phyloP scores from a whole-genome alignment of 23 red algal genomes.

The Gracilaria vermiculophylla region DNA sequence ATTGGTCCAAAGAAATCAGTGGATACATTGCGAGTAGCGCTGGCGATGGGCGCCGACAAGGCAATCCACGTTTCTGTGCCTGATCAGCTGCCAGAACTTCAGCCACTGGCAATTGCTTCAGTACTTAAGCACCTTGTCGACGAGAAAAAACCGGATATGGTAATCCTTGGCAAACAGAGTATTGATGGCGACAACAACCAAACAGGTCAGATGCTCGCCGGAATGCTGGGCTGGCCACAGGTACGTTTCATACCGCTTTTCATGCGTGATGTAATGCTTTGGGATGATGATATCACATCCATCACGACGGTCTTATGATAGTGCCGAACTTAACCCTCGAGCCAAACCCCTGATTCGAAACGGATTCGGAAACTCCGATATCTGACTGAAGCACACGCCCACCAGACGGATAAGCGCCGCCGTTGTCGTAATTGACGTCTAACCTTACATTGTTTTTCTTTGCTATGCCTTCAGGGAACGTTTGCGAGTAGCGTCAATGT shows the following conservation, averaged over 20 bases:
- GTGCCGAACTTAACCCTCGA: slow-evolving; percentile 77
- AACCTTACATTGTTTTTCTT: background rate
- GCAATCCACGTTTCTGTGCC: slow-evolving; percentile 75
- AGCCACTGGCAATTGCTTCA: slow-evolving; percentile 69
- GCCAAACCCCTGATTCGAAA: slow-evolving; percentile 67
- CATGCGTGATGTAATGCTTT: background rate
- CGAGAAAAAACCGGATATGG: slow-evolving; percentile 39
- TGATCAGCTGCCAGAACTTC: slow-evolving; percentile 18
- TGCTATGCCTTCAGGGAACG: slow-evolving; percentile 63
- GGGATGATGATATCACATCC: slow-evolving; percentile 20
- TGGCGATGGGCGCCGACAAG: slow-evolving; percentile 93
- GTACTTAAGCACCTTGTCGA: slow-evolving; percentile 57
- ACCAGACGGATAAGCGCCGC: background rate
- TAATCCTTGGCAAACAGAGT: slow-evolving; percentile 95
- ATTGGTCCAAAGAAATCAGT: slow-evolving; percentile 71
- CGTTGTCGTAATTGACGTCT: too few relatives aligned
- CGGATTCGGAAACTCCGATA: slow-evolving; percentile 42
- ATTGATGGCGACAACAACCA: slow-evolving; percentile 98
- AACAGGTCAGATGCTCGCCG: slow-evolving; percentile 94
- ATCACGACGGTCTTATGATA: slow-evolving; percentile 91
- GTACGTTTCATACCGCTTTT: slow-evolving; percentile 27
- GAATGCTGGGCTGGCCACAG: slow-evolving; percentile 91
- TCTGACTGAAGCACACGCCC: slow-evolving; percentile 34
- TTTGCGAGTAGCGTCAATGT: slow-evolving; percentile 87
- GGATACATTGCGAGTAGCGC: slow-evolving; percentile 86